A percentile compares a stretch with the other conserved stretches of the same genome.
Conservation (phyloP, 106 monocot species). For the Dactylorhiza incarnata region DNA sequence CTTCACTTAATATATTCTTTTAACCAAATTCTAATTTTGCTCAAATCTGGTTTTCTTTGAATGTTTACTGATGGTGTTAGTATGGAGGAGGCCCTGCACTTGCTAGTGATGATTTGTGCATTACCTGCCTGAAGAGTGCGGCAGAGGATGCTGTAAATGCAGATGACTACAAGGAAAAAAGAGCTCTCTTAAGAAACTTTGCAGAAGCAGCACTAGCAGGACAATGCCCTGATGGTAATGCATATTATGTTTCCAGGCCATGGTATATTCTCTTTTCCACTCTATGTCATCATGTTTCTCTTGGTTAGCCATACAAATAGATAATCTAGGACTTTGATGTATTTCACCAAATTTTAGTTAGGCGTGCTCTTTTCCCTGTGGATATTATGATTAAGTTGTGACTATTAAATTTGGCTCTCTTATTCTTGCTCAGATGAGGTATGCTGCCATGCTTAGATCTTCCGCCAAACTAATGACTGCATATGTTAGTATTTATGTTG, state of each 20-base stretch:
- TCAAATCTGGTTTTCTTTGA: not conserved
- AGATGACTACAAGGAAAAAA: conserved; percentile 71
- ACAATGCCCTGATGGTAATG: conserved; percentile 36
- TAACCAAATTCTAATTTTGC: not conserved
- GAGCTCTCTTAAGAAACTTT: conserved; percentile 55
- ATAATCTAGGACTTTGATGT: not conserved
- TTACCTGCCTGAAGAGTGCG: conserved; percentile 58
- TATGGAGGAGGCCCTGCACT: conserved; percentile 49
- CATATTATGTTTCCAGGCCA: conserved; percentile 80
- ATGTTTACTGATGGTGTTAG: not conserved
- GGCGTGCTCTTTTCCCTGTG: not conserved
- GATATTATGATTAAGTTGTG: not conserved
- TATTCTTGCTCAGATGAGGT: not conserved
- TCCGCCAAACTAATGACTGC: not conserved
- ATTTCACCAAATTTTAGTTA: not conserved
- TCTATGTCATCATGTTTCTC: not conserved
- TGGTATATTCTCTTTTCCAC: conserved; percentile 38
- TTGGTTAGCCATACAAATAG: not conserved
- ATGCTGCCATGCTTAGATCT: not conserved
- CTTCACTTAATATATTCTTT: not conserved
- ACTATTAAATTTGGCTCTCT: not conserved
- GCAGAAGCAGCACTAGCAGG: conserved; percentile 82
- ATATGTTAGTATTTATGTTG: not conserved
- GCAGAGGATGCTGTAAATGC: conserved; percentile 58
- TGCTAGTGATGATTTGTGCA: conserved; percentile 51